Evolutionary conservation across 2,329 filamentous ascomycete genomes (phyloP).

Genomic region (Aspergillus terreus): DNA sequence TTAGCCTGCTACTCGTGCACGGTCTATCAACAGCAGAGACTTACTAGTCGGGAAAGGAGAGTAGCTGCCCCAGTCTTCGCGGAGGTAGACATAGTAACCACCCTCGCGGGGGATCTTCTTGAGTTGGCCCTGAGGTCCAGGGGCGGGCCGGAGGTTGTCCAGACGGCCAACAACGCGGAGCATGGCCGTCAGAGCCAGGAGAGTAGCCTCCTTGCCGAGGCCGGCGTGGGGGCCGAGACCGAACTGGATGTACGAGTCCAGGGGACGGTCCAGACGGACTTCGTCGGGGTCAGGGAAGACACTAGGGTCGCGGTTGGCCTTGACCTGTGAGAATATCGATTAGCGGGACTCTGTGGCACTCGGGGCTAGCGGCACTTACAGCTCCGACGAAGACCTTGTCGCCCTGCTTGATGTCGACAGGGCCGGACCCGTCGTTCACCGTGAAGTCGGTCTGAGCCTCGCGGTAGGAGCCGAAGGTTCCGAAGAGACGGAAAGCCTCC

Average conservation of each 20-base stretch:
- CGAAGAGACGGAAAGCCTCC: conserved; percentile 68
- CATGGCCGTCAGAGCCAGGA: conserved; percentile 63
- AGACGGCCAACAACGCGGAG: conserved; percentile 62
- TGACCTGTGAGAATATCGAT: conserved; percentile 24
- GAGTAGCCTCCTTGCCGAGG: conserved; percentile 58
- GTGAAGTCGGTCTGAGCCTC: conserved; percentile 47
- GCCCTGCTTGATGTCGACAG: conserved; percentile 52
- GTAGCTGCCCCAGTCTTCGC: conserved; percentile 60
- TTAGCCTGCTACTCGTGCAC: conserved; percentile 10
- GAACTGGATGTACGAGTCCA: conserved; percentile 63
- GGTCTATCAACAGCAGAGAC: conserved; percentile 4
- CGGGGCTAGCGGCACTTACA: conserved; percentile 31
- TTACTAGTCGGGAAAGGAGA: conserved; percentile 49
- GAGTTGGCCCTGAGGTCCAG: conserved; percentile 62
- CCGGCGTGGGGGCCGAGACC: conserved; percentile 61
- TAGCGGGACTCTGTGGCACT: not conserved
- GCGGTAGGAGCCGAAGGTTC: conserved; percentile 60
- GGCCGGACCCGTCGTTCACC: conserved; percentile 50
- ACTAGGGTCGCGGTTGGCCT: conserved; percentile 53
- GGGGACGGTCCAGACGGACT: conserved; percentile 61
- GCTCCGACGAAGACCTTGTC: conserved; percentile 64
- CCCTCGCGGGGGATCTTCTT: conserved; percentile 60
- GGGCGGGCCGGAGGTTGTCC: conserved; percentile 57
- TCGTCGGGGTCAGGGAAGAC: conserved; percentile 60
- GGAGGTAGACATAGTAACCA: conserved; percentile 60